Conservation (phyloP, 768 basidiomycete species). For the Amanita brunnescens region DNA sequence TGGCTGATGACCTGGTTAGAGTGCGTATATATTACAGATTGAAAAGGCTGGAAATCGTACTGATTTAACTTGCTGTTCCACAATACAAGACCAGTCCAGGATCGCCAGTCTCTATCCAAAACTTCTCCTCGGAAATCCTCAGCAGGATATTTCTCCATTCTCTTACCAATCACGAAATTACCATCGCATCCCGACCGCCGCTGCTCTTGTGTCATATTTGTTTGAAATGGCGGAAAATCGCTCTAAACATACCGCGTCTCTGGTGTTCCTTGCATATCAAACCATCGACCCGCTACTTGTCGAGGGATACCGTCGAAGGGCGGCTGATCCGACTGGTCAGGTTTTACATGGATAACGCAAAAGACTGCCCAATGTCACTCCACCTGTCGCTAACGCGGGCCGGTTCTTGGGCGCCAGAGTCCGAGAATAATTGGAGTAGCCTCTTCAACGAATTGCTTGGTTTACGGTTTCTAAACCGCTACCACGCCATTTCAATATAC, state of each 20-base stretch:
- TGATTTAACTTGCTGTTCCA: background rate
- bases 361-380: background rate
- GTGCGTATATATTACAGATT: background rate
- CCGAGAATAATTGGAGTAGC: constrained; percentile 1
- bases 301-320: background rate
- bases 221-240: background rate
- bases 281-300: constrained; percentile 1
- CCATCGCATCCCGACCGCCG: background rate
- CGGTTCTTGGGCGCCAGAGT: constrained; percentile 1
- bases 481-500: background rate
- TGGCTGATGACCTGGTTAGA: background rate
- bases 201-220: constrained; percentile 2
- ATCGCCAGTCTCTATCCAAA: background rate
- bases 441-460: background rate
- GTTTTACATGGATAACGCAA: constrained; percentile 1
- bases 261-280: background rate
- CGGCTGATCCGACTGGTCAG: background rate
- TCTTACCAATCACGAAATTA: background rate
- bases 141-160: constrained; percentile 1
- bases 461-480: background rate
- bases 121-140: background rate
- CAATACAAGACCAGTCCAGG: background rate
- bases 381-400: background rate
- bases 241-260: background rate
- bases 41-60: background rate